These are phyloP conservation scores for Eucalyptus pumila DNA, from an alignment of 345 rosid species.

Conservation along the genomic window DNA sequence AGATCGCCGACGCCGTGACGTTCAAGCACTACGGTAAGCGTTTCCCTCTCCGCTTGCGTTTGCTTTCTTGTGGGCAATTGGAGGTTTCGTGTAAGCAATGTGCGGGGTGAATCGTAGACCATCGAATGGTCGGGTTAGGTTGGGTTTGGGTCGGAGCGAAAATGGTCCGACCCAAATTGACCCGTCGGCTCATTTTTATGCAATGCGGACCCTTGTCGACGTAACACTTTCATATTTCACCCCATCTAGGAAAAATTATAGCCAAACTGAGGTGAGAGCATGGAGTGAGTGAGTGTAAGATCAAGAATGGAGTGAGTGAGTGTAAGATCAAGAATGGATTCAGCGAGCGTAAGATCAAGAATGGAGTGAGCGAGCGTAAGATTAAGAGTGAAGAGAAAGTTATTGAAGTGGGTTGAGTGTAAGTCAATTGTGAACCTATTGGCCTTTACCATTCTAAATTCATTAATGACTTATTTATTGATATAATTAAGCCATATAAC, in stretches of 20 bases:
- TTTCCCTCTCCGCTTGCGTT: not conserved
- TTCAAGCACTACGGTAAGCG: slow-evolving; percentile 44
- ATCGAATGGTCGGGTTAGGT: not conserved
- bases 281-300: no score
- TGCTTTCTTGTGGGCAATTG: not conserved
- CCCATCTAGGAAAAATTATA: no score
- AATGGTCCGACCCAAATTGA: not conserved
- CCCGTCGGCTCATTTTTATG: not conserved
- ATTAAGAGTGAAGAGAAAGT: not conserved
- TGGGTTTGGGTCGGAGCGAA: not conserved
- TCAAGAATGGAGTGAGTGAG: no score
- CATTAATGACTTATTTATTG: not conserved
- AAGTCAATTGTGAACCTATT: no score
- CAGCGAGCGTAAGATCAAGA: no score
- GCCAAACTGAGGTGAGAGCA: no score
- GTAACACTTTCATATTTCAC: not conserved
- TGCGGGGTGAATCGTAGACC: not conserved
- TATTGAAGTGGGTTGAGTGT: no score
- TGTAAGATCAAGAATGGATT: no score
- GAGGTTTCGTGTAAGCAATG: not conserved
- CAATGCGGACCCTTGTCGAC: accelerated
- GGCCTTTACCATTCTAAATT: not conserved
- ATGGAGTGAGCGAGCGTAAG: no score
- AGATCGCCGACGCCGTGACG: slow-evolving; percentile 36
- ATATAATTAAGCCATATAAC: no score